phyloP scores from a whole-genome alignment of 1,284 basidiomycete genomes.

The Chondrostereum purpureum region DNA sequence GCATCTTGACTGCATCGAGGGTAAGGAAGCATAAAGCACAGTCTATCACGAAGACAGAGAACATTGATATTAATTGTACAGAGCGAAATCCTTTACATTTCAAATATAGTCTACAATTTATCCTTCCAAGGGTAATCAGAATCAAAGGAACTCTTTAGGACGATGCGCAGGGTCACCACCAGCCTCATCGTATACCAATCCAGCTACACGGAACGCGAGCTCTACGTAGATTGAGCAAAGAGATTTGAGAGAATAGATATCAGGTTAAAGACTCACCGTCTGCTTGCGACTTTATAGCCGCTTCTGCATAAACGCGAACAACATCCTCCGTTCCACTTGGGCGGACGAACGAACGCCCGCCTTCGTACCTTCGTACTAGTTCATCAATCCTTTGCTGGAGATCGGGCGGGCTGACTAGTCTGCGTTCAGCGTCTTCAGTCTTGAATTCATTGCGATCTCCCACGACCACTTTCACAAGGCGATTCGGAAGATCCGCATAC shows the following conservation, averaged over 20 bases:
- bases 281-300: constrained; percentile 64
- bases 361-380: constrained; percentile 73
- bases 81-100: no score
- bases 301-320: constrained; percentile 97
- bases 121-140: no score
- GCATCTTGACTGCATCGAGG: no score
- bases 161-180: constrained; percentile 64
- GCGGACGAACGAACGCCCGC: constrained; percentile 88
- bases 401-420: constrained; percentile 73
- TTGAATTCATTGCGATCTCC: constrained; percentile 80
- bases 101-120: no score
- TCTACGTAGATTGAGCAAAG: constrained; percentile 36
- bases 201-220: constrained; percentile 77
- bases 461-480: constrained; percentile 94
- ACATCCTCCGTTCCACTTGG: constrained; percentile 99
- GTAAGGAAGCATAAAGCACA: no score
- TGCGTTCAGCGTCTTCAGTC: constrained; percentile 92
- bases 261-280: constrained; percentile 57
- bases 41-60: no score
- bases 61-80: no score
- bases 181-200: constrained; percentile 74
- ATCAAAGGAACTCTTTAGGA: constrained; percentile 64
- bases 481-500: constrained; percentile 93
- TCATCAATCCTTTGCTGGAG: constrained; percentile 87
- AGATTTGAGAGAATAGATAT: constrained; percentile 7